Percentiles rank a stretch among this genome's conserved stretches.
Evolutionary conservation across 345 rosid genomes (phyloP).

Genomic region (Syzygium aromaticum): DNA sequence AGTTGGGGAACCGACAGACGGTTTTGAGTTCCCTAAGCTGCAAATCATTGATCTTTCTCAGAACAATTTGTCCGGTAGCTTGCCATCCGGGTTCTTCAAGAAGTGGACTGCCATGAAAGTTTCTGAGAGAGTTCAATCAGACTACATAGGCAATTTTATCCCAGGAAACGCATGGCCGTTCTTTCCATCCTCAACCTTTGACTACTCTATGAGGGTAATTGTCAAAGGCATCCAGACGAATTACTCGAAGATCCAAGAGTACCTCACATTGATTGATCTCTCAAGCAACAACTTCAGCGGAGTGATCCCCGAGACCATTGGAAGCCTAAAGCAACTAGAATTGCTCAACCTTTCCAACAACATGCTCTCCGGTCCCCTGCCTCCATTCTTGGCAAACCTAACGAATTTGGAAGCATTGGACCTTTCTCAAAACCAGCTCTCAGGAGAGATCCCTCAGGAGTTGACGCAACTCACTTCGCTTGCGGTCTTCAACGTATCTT

Average conservation of each 20-base stretch:
- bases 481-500: slow-evolving; percentile 4
- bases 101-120: neutral
- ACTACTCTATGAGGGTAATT: neutral
- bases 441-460: neutral
- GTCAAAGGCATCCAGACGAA: neutral
- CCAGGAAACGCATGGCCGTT: too few species aligned
- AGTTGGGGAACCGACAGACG: neutral
- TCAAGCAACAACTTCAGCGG: neutral
- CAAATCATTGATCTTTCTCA: slow-evolving; percentile 1
- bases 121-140: too few species aligned
- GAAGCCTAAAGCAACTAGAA: neutral
- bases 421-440: slow-evolving; percentile 3
- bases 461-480: too few species aligned
- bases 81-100: neutral
- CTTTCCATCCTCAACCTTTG: too few species aligned
- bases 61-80: neutral
- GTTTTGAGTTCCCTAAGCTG: neutral
- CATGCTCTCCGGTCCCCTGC: neutral
- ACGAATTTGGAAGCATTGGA: neutral
- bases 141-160: too few species aligned
- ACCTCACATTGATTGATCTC: neutral
- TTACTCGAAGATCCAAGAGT: neutral
- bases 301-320: neutral
- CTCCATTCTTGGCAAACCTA: neutral
- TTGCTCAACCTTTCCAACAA: neutral